Evolutionary conservation across 2,329 filamentous ascomycete species (phyloP), one percentile per base, ranked within the genome.

Genomic region (Xylaria polymorpha): DNA sequence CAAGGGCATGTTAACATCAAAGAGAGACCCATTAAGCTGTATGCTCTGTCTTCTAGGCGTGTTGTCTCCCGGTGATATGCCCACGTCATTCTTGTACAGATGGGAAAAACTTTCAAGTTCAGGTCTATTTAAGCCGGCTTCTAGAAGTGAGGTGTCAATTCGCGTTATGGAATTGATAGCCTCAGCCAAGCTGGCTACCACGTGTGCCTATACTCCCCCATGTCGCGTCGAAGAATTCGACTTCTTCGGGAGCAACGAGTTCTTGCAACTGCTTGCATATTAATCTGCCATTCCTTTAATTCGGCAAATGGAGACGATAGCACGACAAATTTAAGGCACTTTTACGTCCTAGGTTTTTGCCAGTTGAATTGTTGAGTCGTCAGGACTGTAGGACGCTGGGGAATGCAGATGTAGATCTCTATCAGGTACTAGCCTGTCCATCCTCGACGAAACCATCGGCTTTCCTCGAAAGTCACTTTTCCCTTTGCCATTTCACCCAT

Each of bases 391-490:
- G 6, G n/a, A 15, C 12, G 15, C 25, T 32, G 15, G 14, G 25
- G 46, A 32, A 22, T 25, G 14, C 32, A 9, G 4, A 29, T 29
- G 25, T 29, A 29, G n/a, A 29, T 29, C 25, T 29, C 25, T 29
- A 29, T 22, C 10, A 9, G 35, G 35, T n/a, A 37, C 65, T 61
- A n/a, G 63, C 59, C 43, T 48, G 61, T 68, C 56, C 61, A 68
- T 57, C 66, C 61, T 43, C 61, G 56, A 46, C n/a, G 37, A 44
- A 69, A 61, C 66, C 62, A 62, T 29, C 66, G 57, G 20, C 61
- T 59, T 39, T 32, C 6, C n/a, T 57, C 6, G n/a, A 69, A 65
- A 41, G 56, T 2, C 22, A n/a, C 7, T 37, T 29, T 29, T 29
- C 4, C 25, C 4, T 29, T 4, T 2, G 25, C 25, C 25, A 29